A percentile compares a stretch with the other conserved stretches of the same genome.
Conservation (phyloP, 169 alveolate genomes). For the Cryptosporidium xiaoi region DNA sequence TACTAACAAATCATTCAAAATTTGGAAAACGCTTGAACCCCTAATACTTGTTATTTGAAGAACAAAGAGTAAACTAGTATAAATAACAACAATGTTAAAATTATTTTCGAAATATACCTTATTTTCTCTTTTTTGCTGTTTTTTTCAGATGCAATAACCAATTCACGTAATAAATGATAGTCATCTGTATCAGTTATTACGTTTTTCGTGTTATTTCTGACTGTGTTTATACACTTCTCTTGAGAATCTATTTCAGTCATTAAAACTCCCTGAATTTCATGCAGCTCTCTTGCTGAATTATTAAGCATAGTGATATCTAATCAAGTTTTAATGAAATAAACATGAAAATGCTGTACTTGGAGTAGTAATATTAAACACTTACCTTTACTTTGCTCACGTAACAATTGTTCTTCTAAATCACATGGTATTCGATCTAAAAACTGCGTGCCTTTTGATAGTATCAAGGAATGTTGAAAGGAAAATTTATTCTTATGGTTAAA, state of each 20-base stretch:
- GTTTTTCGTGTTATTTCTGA: slow-evolving; percentile 10
- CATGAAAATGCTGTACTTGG: background rate
- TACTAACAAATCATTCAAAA: too few relatives aligned
- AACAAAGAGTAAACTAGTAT: background rate
- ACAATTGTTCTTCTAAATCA: slow-evolving; percentile 34
- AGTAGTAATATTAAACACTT: background rate
- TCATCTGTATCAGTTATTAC: slow-evolving; percentile 9
- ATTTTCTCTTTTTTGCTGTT: background rate
- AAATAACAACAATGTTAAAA: background rate
- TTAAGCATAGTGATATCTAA: slow-evolving; percentile 25
- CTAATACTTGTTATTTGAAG: too few relatives aligned
- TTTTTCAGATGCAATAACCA: slow-evolving; percentile 20
- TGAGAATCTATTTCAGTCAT: background rate
- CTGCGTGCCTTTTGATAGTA: background rate
- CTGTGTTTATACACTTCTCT: background rate
- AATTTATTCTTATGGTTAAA: background rate
- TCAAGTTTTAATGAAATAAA: background rate
- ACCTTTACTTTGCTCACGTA: slow-evolving; percentile 42
- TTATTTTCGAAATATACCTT: background rate
- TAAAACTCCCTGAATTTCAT: slow-evolving; percentile 6
- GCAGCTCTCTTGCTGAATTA: slow-evolving; percentile 25
- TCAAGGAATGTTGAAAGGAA: slow-evolving; percentile 6
- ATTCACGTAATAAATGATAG: slow-evolving; percentile 17
- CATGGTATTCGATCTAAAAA: background rate
- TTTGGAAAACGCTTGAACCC: too few relatives aligned